Percentiles rank a stretch among this genome's conserved stretches.
phyloP scores from a whole-genome alignment of 2,329 filamentous ascomycete genomes.

The Fusarium virguliforme region DNA sequence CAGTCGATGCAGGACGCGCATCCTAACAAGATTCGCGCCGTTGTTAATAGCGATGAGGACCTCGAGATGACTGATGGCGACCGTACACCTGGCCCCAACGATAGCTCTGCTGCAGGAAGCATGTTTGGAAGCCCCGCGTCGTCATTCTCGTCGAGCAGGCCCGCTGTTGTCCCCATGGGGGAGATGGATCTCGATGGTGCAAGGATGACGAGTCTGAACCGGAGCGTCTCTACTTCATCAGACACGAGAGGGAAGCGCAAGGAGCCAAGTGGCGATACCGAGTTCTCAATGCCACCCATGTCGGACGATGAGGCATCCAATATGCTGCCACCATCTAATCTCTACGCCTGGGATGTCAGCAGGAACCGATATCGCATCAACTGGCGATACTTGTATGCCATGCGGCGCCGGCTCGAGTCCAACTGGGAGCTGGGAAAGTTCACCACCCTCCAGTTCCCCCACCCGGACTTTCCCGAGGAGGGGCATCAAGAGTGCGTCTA shows the following conservation, averaged over 20 bases:
- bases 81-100: conserved; percentile 48
- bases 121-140: conserved; percentile 57
- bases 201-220: conserved; percentile 54
- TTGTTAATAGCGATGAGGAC: conserved; percentile 67
- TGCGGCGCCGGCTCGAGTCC: conserved; percentile 85
- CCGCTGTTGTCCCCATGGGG: conserved; percentile 46
- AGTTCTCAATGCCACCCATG: conserved; percentile 53
- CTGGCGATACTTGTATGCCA: conserved; percentile 94
- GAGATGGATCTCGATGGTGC: conserved; percentile 54
- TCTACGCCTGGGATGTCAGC: conserved; percentile 67
- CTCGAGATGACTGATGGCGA: conserved; percentile 64
- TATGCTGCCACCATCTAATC: conserved; percentile 61
- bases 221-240: conserved; percentile 49
- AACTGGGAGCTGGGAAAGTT: conserved; percentile 92
- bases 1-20: conserved; percentile 66
- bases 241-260: conserved; percentile 58
- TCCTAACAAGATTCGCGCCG: conserved; percentile 69
- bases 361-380: conserved; percentile 77
- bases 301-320: conserved; percentile 51
- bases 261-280: conserved; percentile 55
- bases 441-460: conserved; percentile 90
- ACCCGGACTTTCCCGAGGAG: conserved; percentile 84
- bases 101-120: conserved; percentile 48
- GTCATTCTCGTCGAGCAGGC: conserved; percentile 53
- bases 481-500: conserved; percentile 96